phyloP scores from a whole-genome alignment of 495 filamentous ascomycete species.

The Penicillium antarcticum region DNA sequence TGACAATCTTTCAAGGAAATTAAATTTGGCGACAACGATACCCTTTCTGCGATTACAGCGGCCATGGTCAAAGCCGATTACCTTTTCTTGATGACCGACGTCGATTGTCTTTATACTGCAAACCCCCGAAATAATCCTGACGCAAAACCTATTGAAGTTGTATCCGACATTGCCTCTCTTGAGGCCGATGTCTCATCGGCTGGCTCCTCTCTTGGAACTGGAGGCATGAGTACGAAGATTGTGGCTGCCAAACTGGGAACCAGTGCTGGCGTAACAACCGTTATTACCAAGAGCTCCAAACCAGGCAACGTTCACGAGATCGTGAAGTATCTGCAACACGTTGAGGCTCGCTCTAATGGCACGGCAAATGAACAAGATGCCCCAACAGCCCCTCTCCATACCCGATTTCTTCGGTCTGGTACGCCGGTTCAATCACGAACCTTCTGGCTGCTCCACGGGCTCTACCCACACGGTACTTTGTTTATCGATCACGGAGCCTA shows the following conservation, averaged over 20 bases:
- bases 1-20: slow-evolving; percentile 61
- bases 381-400: slow-evolving; percentile 66
- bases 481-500: slow-evolving; percentile 90
- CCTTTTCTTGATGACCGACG: slow-evolving; percentile 97
- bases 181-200: slow-evolving; percentile 88
- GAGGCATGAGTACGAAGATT: slow-evolving; percentile 97
- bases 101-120: slow-evolving; percentile 94
- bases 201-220: slow-evolving; percentile 88
- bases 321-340: slow-evolving; percentile 71
- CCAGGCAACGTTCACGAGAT: slow-evolving; percentile 91
- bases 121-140: slow-evolving; percentile 84
- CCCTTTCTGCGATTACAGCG: slow-evolving; percentile 90
- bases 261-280: slow-evolving; percentile 89
- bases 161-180: slow-evolving; percentile 82
- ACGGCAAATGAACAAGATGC: slow-evolving; percentile 15
- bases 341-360: slow-evolving; percentile 23
- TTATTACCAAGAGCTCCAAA: slow-evolving; percentile 88
- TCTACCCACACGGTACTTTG: slow-evolving; percentile 86
- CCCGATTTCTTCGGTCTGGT: slow-evolving; percentile 84
- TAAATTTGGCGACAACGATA: slow-evolving; percentile 99
- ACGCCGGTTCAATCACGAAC: slow-evolving; percentile 86
- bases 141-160: slow-evolving; percentile 85
- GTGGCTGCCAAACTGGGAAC: slow-evolving; percentile 91
- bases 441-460: slow-evolving; percentile 95
- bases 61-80: slow-evolving; percentile 97